Conservation (phyloP, 192 early-diverging fungal species). For the Piromyces sp. region DNA sequence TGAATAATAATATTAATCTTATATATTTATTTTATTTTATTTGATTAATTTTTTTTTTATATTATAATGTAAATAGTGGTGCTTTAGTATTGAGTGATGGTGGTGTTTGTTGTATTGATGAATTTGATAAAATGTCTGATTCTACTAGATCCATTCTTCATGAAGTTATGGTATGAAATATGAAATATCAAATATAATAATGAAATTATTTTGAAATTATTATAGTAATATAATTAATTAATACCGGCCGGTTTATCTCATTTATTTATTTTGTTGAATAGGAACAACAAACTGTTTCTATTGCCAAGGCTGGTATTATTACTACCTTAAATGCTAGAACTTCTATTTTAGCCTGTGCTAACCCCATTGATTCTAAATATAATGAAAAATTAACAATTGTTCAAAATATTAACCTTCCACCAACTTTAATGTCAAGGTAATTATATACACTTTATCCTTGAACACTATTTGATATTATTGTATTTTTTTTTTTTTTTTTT, state of each 20-base stretch:
- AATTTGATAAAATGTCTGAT: slow-evolving; percentile 92
- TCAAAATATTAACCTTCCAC: slow-evolving; percentile 79
- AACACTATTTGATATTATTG: too few species aligned
- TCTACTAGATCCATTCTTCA: slow-evolving; percentile 82
- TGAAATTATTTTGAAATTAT: too few species aligned
- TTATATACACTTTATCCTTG: too few species aligned
- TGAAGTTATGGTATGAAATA: slow-evolving; percentile 89
- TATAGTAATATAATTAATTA: too few species aligned
- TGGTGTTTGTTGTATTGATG: slow-evolving; percentile 94
- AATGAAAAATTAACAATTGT: slow-evolving; percentile 62
- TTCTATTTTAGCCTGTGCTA: slow-evolving; percentile 84
- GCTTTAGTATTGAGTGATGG: slow-evolving; percentile 89
- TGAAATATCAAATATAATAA: too few species aligned
- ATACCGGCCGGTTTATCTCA: too few species aligned
- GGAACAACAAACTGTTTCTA: slow-evolving; percentile 95
- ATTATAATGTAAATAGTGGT: slow-evolving; percentile 31
- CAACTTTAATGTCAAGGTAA: slow-evolving; percentile 78
- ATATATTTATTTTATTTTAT: too few species aligned
- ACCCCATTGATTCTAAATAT: slow-evolving; percentile 84
- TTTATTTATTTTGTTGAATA: too few species aligned
- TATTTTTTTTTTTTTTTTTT: too few species aligned
- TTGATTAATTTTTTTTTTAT: not conserved
- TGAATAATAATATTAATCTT: too few species aligned
- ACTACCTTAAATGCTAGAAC: slow-evolving; percentile 92
- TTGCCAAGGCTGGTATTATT: slow-evolving; percentile 97